These are phyloP conservation scores for Turritis glabra DNA, from an alignment of 345 rosid species.

Conservation along the genomic window DNA sequence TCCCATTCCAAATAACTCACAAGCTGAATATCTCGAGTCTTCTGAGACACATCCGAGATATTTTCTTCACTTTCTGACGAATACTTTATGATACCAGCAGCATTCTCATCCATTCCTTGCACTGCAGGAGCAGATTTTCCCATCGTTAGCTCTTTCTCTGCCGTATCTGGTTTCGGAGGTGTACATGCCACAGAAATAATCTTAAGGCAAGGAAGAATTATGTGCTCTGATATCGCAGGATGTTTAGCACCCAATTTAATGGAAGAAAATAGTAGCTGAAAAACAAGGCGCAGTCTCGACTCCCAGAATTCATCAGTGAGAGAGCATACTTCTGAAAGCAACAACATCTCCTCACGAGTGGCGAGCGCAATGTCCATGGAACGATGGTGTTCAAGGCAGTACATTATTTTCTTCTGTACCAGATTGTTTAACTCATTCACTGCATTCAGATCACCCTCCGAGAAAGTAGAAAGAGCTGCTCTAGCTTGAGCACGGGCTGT, in stretches of 20 bases:
- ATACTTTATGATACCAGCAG: conserved; percentile 43
- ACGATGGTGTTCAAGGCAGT: conserved; percentile 98
- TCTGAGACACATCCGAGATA: conserved; percentile 64
- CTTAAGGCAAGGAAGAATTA: conserved; percentile 96
- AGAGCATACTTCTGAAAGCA: conserved; percentile 97
- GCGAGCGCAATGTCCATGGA: conserved; percentile 95
- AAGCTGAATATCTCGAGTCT: conserved; percentile 76
- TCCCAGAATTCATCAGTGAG: conserved; percentile 98
- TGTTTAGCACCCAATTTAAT: conserved; percentile 96
- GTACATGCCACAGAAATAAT: conserved; percentile 94
- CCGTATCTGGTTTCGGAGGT: conserved; percentile 94
- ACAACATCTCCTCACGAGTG: conserved; percentile 87
- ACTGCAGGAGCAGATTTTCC: conserved; percentile 54
- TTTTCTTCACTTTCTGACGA: conserved; percentile 57
- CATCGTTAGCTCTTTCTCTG: conserved; percentile 66
- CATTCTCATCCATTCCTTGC: conserved; percentile 70
- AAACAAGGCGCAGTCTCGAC: conserved; percentile 89
- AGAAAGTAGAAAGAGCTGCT: conserved; percentile 88
- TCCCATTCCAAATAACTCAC: conserved; percentile 97
- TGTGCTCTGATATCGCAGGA: conserved; percentile 97
- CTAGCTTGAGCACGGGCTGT: conserved; percentile 90
- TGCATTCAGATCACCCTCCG: conserved; percentile 86
- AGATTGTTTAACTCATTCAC: conserved; percentile 83
- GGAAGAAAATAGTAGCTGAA: conserved; percentile 90
- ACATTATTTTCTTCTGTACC: conserved; percentile 92